Percentiles rank a stretch among this genome's conserved stretches.
phyloP scores from a whole-genome alignment of 2,329 filamentous ascomycete genomes.

The Apiospora phragmitis region DNA sequence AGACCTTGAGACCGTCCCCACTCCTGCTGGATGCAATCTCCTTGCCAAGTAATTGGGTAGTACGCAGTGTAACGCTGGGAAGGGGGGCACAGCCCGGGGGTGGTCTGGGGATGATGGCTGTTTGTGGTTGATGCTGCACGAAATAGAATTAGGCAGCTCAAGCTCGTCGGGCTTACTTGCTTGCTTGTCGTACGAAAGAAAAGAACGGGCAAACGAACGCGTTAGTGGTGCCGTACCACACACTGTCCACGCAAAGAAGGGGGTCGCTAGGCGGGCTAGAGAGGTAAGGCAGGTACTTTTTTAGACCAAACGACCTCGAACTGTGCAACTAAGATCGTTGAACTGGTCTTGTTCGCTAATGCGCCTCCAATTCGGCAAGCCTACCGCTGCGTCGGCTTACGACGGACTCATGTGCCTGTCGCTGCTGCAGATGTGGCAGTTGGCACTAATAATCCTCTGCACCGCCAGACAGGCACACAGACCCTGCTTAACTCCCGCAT shows the following conservation, averaged over 20 bases:
- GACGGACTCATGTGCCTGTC: background rate
- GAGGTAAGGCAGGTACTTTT: background rate
- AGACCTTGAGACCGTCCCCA: background rate
- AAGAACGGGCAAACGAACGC: background rate
- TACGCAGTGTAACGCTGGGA: background rate
- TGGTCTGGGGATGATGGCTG: background rate
- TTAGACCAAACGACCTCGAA: background rate
- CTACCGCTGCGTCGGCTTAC: slow-evolving; percentile 1
- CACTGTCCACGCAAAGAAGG: background rate
- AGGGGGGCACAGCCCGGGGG: background rate
- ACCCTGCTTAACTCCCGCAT: background rate
- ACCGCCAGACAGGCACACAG: background rate
- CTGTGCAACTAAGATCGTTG: slow-evolving; percentile 8
- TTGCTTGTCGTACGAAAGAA: background rate
- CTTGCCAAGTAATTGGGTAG: slow-evolving; percentile 6
- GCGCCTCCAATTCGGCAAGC: slow-evolving; percentile 4
- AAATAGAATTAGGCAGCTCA: background rate
- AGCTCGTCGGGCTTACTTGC: background rate
- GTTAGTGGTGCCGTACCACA: background rate
- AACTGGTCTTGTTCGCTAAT: slow-evolving; percentile 6
- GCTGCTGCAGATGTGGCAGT: background rate
- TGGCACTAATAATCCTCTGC: slow-evolving; percentile 7
- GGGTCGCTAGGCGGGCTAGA: background rate
- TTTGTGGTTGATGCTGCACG: background rate
- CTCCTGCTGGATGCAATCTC: slow-evolving; percentile 8